Evolutionary conservation across 163 green algal species (phyloP).

Genomic region (Coccomyxa subellipsoidea): DNA sequence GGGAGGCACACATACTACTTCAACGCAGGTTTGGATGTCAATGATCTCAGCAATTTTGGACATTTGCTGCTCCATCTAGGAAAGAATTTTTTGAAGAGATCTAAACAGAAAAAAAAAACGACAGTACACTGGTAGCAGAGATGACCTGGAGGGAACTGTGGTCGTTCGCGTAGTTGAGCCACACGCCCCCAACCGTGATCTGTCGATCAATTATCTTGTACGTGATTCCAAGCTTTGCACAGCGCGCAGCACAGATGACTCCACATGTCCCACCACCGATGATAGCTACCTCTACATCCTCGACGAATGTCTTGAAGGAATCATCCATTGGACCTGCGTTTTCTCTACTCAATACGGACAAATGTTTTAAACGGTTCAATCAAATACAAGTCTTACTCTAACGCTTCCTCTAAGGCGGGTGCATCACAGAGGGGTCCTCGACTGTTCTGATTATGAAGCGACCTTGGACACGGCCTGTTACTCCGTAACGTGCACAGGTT

Average conservation of each 20-base stretch:
- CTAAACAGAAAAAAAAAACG: too few species aligned
- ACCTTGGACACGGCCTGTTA: neutral
- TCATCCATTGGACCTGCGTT: neutral
- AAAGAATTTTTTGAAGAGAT: too few species aligned
- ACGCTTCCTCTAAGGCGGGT: too few species aligned
- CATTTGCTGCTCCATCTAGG: too few species aligned
- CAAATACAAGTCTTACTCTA: too few species aligned
- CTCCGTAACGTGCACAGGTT: neutral
- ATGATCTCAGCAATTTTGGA: neutral
- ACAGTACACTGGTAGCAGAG: too few species aligned
- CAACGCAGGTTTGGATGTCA: neutral
- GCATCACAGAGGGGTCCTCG: too few species aligned
- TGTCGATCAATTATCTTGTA: conserved; percentile 21
- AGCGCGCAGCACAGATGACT: conserved; percentile 19
- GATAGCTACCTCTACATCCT: conserved; percentile 20
- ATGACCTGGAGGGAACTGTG: conserved; percentile 30
- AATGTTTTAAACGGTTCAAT: too few species aligned
- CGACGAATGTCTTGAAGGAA: neutral
- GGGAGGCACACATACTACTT: too few species aligned
- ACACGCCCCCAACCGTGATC: conserved; percentile 20
- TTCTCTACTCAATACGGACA: neutral
- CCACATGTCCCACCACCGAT: conserved; percentile 31
- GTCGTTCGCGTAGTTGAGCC: conserved; percentile 25
- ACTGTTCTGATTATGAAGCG: neutral
- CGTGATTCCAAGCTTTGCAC: conserved; percentile 2